A percentile compares a stretch with the other conserved stretches of the same genome.
Evolutionary conservation across 805 yeast species (phyloP).

Genomic region (Cephaloascus fragrans): DNA sequence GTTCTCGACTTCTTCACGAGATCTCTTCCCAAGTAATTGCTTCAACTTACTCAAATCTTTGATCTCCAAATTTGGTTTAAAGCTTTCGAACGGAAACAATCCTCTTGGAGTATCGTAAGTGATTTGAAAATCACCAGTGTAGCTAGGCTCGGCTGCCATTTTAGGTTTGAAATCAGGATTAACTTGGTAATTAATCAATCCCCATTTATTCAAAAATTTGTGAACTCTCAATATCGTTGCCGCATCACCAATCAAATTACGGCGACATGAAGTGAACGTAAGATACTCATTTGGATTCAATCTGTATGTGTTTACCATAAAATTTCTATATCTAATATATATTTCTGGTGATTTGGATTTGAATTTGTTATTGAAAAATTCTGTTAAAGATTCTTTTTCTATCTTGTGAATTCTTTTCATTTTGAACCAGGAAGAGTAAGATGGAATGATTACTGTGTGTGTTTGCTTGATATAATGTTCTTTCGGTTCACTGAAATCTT

Average conservation of each 20-base stretch:
- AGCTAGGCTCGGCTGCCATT: constrained; percentile 57
- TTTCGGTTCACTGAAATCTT: constrained; percentile 8
- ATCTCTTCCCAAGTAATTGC: constrained; percentile 4
- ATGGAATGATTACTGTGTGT: constrained; percentile 78
- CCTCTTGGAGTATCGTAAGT: constrained; percentile 88
- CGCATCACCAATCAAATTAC: constrained; percentile 87
- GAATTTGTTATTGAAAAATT: constrained; percentile 68
- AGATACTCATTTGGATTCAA: constrained; percentile 84
- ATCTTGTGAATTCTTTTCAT: constrained; percentile 63
- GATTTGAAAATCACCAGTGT: constrained; percentile 66
- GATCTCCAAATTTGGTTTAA: constrained; percentile 51
- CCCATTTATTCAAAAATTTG: constrained; percentile 83
- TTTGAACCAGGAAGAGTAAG: constrained; percentile 82
- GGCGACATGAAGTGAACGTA: constrained; percentile 83
- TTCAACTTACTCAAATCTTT: constrained; percentile 3
- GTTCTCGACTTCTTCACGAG: background rate
- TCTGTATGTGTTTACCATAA: constrained; percentile 81
- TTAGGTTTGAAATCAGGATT: constrained; percentile 68
- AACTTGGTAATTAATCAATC: constrained; percentile 86
- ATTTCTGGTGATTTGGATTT: constrained; percentile 74
- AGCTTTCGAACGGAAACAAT: constrained; percentile 81
- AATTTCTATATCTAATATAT: constrained; percentile 75
- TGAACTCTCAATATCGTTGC: constrained; percentile 82
- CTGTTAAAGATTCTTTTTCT: constrained; percentile 80
- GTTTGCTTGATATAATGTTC: constrained; percentile 40